A percentile compares a stretch with the other conserved stretches of the same genome.
Conservation (phyloP, 441 rosid genomes). For the Manihot esculenta region DNA sequence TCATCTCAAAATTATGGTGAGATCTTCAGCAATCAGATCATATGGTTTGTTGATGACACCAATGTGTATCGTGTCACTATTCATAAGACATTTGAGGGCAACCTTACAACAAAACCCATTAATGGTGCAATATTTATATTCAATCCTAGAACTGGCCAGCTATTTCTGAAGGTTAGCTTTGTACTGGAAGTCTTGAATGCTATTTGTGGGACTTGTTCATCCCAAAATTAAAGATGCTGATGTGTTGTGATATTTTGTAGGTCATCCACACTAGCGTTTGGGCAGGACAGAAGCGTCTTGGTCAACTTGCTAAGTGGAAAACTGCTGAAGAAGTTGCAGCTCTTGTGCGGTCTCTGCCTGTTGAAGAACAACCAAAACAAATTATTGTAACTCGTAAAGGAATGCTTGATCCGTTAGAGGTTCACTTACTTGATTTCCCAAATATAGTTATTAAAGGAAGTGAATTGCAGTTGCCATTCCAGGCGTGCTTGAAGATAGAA, state of each 20-base stretch:
- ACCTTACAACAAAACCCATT: slow-evolving; percentile 90
- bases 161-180: slow-evolving; percentile 70
- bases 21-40: slow-evolving; percentile 96
- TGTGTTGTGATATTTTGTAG: slow-evolving; percentile 34
- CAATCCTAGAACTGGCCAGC: slow-evolving; percentile 96
- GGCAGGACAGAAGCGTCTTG: slow-evolving; percentile 99
- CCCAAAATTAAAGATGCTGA: background rate
- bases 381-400: slow-evolving; percentile 96
- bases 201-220: background rate
- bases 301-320: slow-evolving; percentile 98
- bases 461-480: slow-evolving; percentile 96
- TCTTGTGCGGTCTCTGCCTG: slow-evolving; percentile 96
- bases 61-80: slow-evolving; percentile 96
- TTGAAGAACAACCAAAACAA: slow-evolving; percentile 98
- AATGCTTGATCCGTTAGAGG: slow-evolving; percentile 97
- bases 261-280: slow-evolving; percentile 98
- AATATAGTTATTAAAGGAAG: slow-evolving; percentile 98
- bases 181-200: background rate
- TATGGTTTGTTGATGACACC: slow-evolving; percentile 98
- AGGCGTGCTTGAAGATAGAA: slow-evolving; percentile 98
- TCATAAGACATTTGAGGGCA: slow-evolving; percentile 98
- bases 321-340: slow-evolving; percentile 99
- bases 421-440: slow-evolving; percentile 95
- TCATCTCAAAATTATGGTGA: slow-evolving; percentile 99
- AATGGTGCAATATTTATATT: slow-evolving; percentile 93